phyloP scores from a whole-genome alignment of 768 basidiomycete species.

The Xerocomellus amylosporus region DNA sequence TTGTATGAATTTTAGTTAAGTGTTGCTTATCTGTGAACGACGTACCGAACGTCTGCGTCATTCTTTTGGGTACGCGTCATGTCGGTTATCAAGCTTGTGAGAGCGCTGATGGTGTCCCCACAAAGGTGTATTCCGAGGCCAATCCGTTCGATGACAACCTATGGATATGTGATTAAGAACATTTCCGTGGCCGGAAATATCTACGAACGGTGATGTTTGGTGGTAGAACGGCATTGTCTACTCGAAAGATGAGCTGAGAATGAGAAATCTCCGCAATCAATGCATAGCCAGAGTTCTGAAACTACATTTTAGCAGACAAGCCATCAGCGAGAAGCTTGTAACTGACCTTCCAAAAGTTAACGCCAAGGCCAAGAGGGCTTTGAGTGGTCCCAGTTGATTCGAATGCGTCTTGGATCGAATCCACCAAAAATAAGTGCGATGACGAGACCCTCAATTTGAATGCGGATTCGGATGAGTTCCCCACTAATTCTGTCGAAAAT shows the following conservation, averaged over 20 bases:
- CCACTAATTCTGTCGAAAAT: conserved; percentile 72
- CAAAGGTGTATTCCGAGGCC: conserved; percentile 65
- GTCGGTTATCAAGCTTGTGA: conserved; percentile 56
- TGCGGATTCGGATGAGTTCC: conserved; percentile 55
- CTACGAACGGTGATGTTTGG: conserved; percentile 40
- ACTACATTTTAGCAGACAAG: conserved; percentile 1
- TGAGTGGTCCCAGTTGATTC: conserved; percentile 18
- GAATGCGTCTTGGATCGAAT: conserved; percentile 43
- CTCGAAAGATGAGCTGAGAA: conserved; percentile 43
- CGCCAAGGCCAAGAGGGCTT: conserved; percentile 32
- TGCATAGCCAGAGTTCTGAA: conserved; percentile 65
- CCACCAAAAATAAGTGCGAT: conserved; percentile 52
- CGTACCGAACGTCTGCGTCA: conserved; percentile 27
- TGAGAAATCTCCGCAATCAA: conserved; percentile 58
- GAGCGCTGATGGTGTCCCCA: conserved; percentile 67
- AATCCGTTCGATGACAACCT: conserved; percentile 58
- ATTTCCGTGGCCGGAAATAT: background rate
- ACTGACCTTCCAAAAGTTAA: conserved; percentile 67
- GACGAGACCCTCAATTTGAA: conserved; percentile 49
- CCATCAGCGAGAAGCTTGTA: background rate
- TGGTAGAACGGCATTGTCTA: conserved; percentile 26
- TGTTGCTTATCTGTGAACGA: background rate
- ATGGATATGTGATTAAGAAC: background rate
- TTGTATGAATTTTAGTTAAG: conserved; percentile 6
- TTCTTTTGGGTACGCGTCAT: conserved; percentile 44